Conservation (phyloP, 2,329 filamentous ascomycete species). For the Fusarium veterinarium region DNA sequence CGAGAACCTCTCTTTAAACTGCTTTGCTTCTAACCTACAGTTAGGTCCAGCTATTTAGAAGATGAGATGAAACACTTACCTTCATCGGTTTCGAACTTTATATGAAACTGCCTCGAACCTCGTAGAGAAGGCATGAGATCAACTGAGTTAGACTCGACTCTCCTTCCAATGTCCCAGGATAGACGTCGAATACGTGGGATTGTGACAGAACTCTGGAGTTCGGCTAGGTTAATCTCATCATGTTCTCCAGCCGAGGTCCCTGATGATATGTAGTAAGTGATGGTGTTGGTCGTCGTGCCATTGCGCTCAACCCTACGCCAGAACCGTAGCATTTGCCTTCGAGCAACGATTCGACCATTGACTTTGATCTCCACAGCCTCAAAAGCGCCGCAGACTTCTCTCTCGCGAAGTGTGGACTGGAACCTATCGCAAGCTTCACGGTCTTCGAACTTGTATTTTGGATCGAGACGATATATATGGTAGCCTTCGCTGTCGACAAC, state of each 20-base stretch:
- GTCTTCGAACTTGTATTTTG: slow-evolving; percentile 8
- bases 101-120: not conserved
- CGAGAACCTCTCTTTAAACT: not conserved
- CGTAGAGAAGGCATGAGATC: not conserved
- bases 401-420: slow-evolving; percentile 4
- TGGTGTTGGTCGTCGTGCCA: not conserved
- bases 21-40: not conserved
- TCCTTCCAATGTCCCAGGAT: not conserved
- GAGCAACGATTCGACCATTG: not conserved
- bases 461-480: slow-evolving; percentile 8
- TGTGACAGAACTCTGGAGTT: not conserved
- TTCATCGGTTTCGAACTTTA: slow-evolving; percentile 1
- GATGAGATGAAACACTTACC: not conserved
- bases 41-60: not conserved
- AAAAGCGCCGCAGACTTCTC: not conserved
- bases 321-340: slow-evolving; percentile 5
- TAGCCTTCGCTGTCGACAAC: slow-evolving; percentile 11
- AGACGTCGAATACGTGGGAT: not conserved
- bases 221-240: not conserved
- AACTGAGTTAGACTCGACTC: not conserved
- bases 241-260: not conserved
- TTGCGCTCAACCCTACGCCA: not conserved
- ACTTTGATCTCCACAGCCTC: slow-evolving; percentile 1
- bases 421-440: not conserved
- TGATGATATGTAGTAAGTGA: slow-evolving; percentile 2